Evolutionary conservation across 2,329 filamentous ascomycete genomes (phyloP), one percentile per base, ranked within the genome.

Genomic region (Lachnum nothofagi): DNA sequence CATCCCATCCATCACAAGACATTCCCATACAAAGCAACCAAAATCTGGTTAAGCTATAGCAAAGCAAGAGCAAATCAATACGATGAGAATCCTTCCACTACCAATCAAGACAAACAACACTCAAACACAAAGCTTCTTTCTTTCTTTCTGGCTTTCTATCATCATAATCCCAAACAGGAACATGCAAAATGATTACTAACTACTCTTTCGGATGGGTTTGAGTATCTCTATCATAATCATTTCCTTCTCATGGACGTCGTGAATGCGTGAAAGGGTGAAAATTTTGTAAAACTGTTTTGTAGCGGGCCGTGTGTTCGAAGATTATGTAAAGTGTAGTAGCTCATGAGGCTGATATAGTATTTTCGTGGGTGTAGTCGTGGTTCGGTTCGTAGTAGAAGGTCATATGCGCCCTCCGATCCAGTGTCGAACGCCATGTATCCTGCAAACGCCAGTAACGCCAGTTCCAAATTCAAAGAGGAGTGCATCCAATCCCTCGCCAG

Each of bases 241-340:
- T 27, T 55, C 47, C 38, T 51, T 40, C 50, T 58, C 58, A 51
- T 57, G 43, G 48, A 52, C 52, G 46, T 63, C 61, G 55, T 63
- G 53, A 63, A 62, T 53, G 59, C 60, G 54, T 63, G 60, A 61
- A 55, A 49, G n/a, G n/a, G n/a, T n/a, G n/a, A n/a, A n/a, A n/a
- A n/a, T n/a, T n/a, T n/a, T n/a, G n/a, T n/a, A n/a, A n/a, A n/a
- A 37, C 42, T 37, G 41, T 40, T 34, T 24, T 44, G 29, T 35
- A 14, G 24, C 41, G 44, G 45, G 25, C 35, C 41, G 8, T 5
- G 31, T 9, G 7, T 45, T 46, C 39, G 49, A 51, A 56, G 49
- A 56, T 58, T 57, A 55, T 60, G 54, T 56, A 54, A 49, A 62
- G 52, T 60, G 52, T 48, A 52, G 49, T 51, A 41, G 46, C 41